Conservation (phyloP, 768 basidiomycete genomes). For the Lentinula guzmanii region DNA sequence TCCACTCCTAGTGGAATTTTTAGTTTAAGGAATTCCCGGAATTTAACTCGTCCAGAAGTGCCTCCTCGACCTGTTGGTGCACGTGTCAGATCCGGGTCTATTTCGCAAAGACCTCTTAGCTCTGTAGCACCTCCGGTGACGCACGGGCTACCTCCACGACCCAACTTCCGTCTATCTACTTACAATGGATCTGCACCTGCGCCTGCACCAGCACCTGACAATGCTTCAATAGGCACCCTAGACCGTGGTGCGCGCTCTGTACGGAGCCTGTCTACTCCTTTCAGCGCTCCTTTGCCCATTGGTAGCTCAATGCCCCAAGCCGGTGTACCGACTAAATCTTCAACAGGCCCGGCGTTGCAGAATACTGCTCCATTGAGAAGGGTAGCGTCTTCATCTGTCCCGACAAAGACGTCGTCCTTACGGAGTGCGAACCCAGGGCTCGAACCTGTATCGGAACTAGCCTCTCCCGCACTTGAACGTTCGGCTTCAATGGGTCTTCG, state of each 20-base stretch:
- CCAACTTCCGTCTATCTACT: neutral
- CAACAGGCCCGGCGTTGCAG: neutral
- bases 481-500: conserved; percentile 6
- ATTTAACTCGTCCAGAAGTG: neutral
- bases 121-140: neutral
- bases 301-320: neutral
- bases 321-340: neutral
- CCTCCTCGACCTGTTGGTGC: conserved; percentile 2
- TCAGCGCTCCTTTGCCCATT: neutral
- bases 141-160: conserved; percentile 6
- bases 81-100: conserved; percentile 8
- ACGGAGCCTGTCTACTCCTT: neutral
- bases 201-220: neutral
- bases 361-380: neutral
- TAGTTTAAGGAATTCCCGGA: neutral
- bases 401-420: neutral
- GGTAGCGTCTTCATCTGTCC: neutral
- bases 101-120: conserved; percentile 4
- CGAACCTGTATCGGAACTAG: neutral
- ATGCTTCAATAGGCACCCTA: neutral
- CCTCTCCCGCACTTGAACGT: neutral
- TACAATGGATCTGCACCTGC: neutral
- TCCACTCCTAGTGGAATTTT: conserved; percentile 22
- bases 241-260: conserved; percentile 3
- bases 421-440: neutral